Base-by-base conservation (phyloP, 495 filamentous ascomycete genomes). In the Lindgomyces ingoldianus region DNA sequence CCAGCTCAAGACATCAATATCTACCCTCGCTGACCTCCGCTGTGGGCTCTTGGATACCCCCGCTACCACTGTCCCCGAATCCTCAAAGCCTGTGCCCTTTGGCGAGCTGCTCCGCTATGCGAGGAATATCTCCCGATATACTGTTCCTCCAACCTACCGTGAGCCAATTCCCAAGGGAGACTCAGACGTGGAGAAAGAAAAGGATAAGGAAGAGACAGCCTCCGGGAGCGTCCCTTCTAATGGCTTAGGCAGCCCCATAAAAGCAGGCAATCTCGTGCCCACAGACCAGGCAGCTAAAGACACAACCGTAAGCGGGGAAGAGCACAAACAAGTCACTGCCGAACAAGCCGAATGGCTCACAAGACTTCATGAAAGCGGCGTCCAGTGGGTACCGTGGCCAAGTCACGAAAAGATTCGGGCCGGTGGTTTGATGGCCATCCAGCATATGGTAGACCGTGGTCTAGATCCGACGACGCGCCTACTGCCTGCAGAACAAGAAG, bases 61-160 rank as follows among this genome's bases (percentile, higher is more conserved):
- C 0, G 78, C 83, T 0, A 87, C 83, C 0, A 70, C 69, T 14
- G 80, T 82, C 68, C 76, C 83, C 1, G 46, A 68, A 29, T 60
- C 71, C 6, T 64, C 74, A 14, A 63, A 69, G 19, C 65, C 74
- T 16, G 83, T 92, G 53, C 78, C 81, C 12, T 87, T 86, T 57
- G 78, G 78, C 47, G 87, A 91, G 54, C 81, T 93, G 1, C 83
- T 93, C 8, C 75, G 76, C 46, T 91, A 88, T 68, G 90, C 90
- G 9, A 83, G 84, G n/a, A 81, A 82, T 64, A 91, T 93, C 62
- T 85, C 83, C 57, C 85, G 83, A 71, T 90, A 84, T 64, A 91
- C 90, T 0, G 77, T 87, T 9, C 90, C 90, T 0, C 84, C 85
- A 0, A 83, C 84, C 4, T 85, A 80, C 60, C 77, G 81, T n/a